A percentile compares a stretch with the other conserved stretches of the same genome.
phyloP scores from a whole-genome alignment of 1,284 basidiomycete genomes.

The Malassezia caprae region DNA sequence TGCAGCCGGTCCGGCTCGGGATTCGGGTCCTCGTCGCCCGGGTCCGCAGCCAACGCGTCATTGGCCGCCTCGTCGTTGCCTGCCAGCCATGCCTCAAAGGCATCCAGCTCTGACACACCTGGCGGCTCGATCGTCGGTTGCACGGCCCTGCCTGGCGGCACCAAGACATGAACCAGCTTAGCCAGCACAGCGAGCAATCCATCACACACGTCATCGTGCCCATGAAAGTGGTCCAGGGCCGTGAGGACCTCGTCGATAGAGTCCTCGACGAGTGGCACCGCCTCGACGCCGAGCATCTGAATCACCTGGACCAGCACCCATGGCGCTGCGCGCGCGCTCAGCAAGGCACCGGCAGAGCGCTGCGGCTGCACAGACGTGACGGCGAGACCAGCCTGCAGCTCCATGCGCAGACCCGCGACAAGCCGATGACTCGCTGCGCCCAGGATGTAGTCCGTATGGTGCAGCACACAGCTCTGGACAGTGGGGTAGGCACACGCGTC shows the following conservation, averaged over 20 bases:
- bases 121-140: background rate
- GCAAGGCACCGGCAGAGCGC: slow-evolving; percentile 4
- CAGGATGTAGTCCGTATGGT: slow-evolving; percentile 43
- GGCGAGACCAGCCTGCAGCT: slow-evolving; percentile 15
- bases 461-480: slow-evolving; percentile 28
- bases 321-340: slow-evolving; percentile 35
- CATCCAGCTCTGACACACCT: background rate
- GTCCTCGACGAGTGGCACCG: slow-evolving; percentile 40
- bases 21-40: slow-evolving; percentile 7
- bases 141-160: slow-evolving; percentile 11
- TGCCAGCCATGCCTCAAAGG: background rate
- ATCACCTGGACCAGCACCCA: slow-evolving; percentile 45
- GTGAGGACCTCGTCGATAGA: slow-evolving; percentile 45
- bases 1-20: slow-evolving; percentile 3
- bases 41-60: background rate
- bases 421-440: slow-evolving; percentile 37
- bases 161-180: slow-evolving; percentile 29
- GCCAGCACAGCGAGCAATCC: slow-evolving; percentile 37
- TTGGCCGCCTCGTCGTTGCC: background rate
- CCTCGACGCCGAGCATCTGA: slow-evolving; percentile 34
- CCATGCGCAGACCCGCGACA: slow-evolving; percentile 23
- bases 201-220: slow-evolving; percentile 26
- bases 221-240: slow-evolving; percentile 42
- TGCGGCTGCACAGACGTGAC: background rate
- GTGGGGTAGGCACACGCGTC: slow-evolving; percentile 32